Evolutionary conservation across 2,329 filamentous ascomycete genomes (phyloP).

Genomic region (Thermomyces lanuginosus): DNA sequence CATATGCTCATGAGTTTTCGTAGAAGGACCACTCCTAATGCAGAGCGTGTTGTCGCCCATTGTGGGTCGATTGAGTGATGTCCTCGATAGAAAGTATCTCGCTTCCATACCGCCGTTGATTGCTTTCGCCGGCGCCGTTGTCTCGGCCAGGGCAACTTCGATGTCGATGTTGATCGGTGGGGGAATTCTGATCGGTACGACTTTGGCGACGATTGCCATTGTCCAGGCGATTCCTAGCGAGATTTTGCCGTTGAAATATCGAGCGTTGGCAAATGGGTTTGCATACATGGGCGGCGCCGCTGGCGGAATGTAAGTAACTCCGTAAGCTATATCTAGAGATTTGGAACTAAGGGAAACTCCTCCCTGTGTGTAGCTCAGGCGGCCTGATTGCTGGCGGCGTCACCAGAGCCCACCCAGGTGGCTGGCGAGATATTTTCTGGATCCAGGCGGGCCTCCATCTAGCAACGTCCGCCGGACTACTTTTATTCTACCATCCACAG

Average conservation of each 20-base stretch:
- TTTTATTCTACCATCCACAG: slow-evolving; percentile 4
- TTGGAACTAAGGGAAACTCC: not conserved
- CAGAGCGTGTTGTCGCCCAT: slow-evolving; percentile 4
- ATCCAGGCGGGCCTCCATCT: slow-evolving; percentile 5
- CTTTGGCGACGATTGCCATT: slow-evolving; percentile 4
- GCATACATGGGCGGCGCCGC: slow-evolving; percentile 4
- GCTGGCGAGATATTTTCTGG: slow-evolving; percentile 6
- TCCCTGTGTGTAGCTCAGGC: not conserved
- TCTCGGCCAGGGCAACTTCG: slow-evolving; percentile 4
- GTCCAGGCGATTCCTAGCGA: slow-evolving; percentile 5
- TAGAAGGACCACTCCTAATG: slow-evolving; percentile 4
- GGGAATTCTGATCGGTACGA: slow-evolving; percentile 4
- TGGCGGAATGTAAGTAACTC: slow-evolving; percentile 3
- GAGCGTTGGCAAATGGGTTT: slow-evolving; percentile 5
- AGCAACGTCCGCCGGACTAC: slow-evolving; percentile 3
- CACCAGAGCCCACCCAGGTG: slow-evolving; percentile 1
- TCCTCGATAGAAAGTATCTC: slow-evolving; percentile 4
- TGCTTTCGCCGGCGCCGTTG: slow-evolving; percentile 3
- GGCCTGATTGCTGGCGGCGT: slow-evolving; percentile 2
- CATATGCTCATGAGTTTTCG: not conserved
- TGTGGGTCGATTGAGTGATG: slow-evolving; percentile 4
- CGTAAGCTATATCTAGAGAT: too few species aligned
- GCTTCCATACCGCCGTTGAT: slow-evolving; percentile 4
- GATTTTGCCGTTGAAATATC: slow-evolving; percentile 5
- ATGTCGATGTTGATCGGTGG: slow-evolving; percentile 5